Percentiles rank a stretch among this genome's conserved stretches.
Evolutionary conservation across 2,329 filamentous ascomycete species (phyloP).

Genomic region (Aspergillus sp.): DNA sequence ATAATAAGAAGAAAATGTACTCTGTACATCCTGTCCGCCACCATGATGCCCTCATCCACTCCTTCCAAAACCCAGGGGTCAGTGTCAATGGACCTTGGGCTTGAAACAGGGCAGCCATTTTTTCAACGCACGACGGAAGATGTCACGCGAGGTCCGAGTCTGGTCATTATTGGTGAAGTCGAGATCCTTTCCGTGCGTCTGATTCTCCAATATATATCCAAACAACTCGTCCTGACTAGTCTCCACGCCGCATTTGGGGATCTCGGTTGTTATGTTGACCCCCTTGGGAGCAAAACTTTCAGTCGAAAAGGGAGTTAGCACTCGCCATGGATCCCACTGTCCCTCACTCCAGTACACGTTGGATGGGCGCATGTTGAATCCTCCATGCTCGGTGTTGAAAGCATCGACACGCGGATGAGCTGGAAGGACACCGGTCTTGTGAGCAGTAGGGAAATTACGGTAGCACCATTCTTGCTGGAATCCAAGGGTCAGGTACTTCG

Average conservation of each 20-base stretch:
- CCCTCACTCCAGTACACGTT: conserved; percentile 46
- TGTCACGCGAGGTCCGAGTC: conserved; percentile 27
- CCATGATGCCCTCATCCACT: neutral
- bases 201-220: conserved; percentile 39
- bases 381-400: conserved; percentile 40
- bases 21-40: too few relatives aligned
- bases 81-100: neutral
- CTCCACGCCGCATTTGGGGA: conserved; percentile 38
- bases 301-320: conserved; percentile 37
- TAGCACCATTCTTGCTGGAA: conserved; percentile 42
- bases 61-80: neutral
- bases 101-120: conserved; percentile 41
- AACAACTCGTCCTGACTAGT: conserved; percentile 36
- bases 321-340: conserved; percentile 47
- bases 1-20: too few relatives aligned
- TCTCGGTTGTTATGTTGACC: conserved; percentile 29
- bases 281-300: conserved; percentile 35
- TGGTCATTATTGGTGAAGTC: conserved; percentile 22
- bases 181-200: conserved; percentile 46
- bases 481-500: conserved; percentile 39
- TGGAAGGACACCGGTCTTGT: conserved; percentile 34
- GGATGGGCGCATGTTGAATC: conserved; percentile 45
- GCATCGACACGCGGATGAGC: conserved; percentile 29
- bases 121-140: conserved; percentile 37
- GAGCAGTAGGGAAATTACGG: conserved; percentile 40